A percentile compares a stretch with the other conserved stretches of the same genome.
Evolutionary conservation across 2,329 filamentous ascomycete species (phyloP).

Genomic region (Colletotrichum lentis): DNA sequence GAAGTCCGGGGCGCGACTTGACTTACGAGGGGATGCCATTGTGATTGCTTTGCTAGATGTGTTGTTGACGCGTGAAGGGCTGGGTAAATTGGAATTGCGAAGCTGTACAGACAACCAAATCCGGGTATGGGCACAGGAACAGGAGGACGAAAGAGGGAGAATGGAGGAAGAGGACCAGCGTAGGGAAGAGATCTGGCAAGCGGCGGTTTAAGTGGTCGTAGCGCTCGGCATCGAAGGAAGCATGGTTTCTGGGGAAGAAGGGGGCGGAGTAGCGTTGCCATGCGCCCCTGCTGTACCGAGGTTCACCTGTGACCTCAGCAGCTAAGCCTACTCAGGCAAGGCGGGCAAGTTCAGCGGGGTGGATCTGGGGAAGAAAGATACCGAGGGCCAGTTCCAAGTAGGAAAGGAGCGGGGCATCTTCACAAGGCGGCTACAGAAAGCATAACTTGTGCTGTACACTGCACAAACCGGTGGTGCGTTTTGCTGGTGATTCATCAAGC

Average conservation of each 20-base stretch:
- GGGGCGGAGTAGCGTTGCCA: conserved; percentile 36
- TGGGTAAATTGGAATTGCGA: conserved; percentile 34
- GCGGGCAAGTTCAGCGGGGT: conserved; percentile 21
- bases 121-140: background rate
- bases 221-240: conserved; percentile 27
- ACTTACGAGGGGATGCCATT: conserved; percentile 85
- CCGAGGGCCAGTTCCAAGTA: conserved; percentile 32
- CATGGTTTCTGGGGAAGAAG: conserved; percentile 36
- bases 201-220: conserved; percentile 29
- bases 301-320: conserved; percentile 37
- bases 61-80: background rate
- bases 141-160: conserved; percentile 18
- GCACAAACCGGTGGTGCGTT: background rate
- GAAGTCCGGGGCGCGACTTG: conserved; percentile 7
- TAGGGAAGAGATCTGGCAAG: conserved; percentile 14
- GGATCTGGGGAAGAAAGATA: conserved; percentile 39
- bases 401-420: conserved; percentile 5
- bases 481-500: background rate
- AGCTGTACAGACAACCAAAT: conserved; percentile 37
- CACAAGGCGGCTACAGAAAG: conserved; percentile 23
- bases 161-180: background rate
- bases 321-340: conserved; percentile 20
- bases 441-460: conserved; percentile 6
- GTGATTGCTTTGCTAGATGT: conserved; percentile 41
- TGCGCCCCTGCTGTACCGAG: conserved; percentile 37